Conservation (phyloP, 139 green algal genomes). For the Yamagishiella unicocca region DNA sequence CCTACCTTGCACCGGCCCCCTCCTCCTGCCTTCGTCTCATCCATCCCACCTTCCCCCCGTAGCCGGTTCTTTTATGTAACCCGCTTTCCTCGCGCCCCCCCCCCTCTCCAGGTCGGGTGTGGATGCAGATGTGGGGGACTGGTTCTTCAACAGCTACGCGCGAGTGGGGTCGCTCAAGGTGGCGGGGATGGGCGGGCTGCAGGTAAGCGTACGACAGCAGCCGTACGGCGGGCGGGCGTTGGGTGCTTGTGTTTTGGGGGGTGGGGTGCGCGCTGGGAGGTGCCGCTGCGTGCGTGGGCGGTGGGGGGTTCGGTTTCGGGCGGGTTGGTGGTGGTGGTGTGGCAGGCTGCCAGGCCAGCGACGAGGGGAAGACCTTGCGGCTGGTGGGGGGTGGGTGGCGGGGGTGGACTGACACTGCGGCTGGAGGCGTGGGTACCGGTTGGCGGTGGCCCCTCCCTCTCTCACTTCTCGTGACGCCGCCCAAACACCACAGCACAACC, state of each 20-base stretch:
- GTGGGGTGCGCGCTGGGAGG: not conserved
- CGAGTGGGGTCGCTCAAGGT: not conserved
- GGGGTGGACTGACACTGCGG: no score
- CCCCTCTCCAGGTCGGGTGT: constrained; percentile 8
- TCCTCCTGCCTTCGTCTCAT: not conserved
- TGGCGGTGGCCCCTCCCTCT: no score
- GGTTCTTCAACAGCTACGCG: constrained; percentile 5
- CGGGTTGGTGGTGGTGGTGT: not conserved
- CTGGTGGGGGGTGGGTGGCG: not conserved
- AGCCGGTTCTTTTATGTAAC: not conserved
- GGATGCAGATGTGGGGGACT: not conserved
- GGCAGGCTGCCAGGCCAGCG: no score
- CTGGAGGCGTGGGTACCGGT: no score
- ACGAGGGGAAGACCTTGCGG: no score
- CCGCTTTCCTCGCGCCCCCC: no score
- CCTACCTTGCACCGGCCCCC: not conserved
- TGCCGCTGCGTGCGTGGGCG: not conserved
- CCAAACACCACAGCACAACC: no score
- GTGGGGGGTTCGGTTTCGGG: not conserved
- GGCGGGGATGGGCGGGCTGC: not conserved
- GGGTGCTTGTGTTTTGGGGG: no score
- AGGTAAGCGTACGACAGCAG: not conserved
- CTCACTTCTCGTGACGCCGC: no score
- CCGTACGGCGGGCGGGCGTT: not conserved
- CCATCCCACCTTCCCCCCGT: not conserved